A percentile compares a stretch with the other conserved stretches of the same genome.
Evolutionary conservation across 1,284 basidiomycete genomes (phyloP).

Genomic region (Ganoderma meredithae): DNA sequence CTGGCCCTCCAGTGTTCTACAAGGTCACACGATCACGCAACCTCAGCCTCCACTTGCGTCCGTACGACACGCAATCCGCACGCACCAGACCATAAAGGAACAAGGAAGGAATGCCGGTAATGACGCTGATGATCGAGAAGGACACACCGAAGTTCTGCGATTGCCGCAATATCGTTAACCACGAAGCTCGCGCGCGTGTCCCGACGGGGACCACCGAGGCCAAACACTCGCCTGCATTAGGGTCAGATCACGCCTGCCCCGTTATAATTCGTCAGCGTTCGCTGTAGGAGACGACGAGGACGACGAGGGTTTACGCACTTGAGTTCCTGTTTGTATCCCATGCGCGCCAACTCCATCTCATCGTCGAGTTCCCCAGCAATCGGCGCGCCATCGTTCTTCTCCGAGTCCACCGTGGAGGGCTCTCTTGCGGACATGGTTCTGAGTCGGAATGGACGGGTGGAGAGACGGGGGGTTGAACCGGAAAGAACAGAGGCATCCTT

Average conservation of each 20-base stretch:
- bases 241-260: constrained; percentile 58
- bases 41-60: constrained; percentile 20
- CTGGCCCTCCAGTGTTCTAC: constrained; percentile 77
- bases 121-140: constrained; percentile 79
- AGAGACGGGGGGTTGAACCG: background rate
- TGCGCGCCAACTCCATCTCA: constrained; percentile 70
- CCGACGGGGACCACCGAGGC: constrained; percentile 5
- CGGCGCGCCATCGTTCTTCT: constrained; percentile 22
- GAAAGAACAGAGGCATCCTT: background rate
- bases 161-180: constrained; percentile 10
- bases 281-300: background rate
- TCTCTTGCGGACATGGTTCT: constrained; percentile 6
- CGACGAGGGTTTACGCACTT: constrained; percentile 50
- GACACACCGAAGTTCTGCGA: constrained; percentile 76
- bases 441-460: no score
- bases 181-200: constrained; percentile 8
- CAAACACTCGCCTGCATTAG: constrained; percentile 59
- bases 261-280: background rate
- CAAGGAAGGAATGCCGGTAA: constrained; percentile 72
- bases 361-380: constrained; percentile 42
- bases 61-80: constrained; percentile 18
- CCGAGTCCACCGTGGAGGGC: constrained; percentile 3
- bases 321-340: constrained; percentile 81
- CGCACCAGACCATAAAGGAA: constrained; percentile 72
- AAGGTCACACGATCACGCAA: background rate